phyloP scores from a whole-genome alignment of 768 basidiomycete genomes.

The Suillus lakei region DNA sequence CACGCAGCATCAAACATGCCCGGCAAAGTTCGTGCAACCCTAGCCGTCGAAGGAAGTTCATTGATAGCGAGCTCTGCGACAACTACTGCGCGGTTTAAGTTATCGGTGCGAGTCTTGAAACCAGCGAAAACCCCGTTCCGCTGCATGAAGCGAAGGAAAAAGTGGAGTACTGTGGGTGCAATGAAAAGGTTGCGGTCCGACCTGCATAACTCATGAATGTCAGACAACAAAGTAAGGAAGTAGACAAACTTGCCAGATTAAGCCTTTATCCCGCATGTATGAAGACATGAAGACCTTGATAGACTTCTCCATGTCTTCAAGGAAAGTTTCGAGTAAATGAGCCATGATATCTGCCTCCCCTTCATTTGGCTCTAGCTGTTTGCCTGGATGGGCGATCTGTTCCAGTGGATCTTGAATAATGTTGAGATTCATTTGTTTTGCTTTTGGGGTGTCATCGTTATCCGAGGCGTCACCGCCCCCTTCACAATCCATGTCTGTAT shows the following conservation, averaged over 20 bases:
- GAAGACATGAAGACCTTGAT: slow-evolving; percentile 74
- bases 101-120: slow-evolving; percentile 19
- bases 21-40: slow-evolving; percentile 42
- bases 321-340: slow-evolving; percentile 50
- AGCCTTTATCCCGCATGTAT: slow-evolving; percentile 64
- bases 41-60: slow-evolving; percentile 48
- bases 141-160: slow-evolving; percentile 51
- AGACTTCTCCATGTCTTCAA: slow-evolving; percentile 62
- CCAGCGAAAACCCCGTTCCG: slow-evolving; percentile 47
- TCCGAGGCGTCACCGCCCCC: slow-evolving; percentile 35
- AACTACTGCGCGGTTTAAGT: slow-evolving; percentile 50
- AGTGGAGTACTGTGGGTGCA: slow-evolving; percentile 48
- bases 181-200: slow-evolving; percentile 45
- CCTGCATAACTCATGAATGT: slow-evolving; percentile 36
- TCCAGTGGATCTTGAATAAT: slow-evolving; percentile 36
- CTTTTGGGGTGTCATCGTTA: slow-evolving; percentile 29
- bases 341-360: slow-evolving; percentile 18
- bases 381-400: slow-evolving; percentile 32
- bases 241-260: slow-evolving; percentile 56
- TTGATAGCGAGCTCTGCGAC: slow-evolving; percentile 42
- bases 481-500: slow-evolving; percentile 23
- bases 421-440: slow-evolving; percentile 21
- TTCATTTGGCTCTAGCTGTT: slow-evolving; percentile 28
- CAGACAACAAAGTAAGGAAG: not conserved
- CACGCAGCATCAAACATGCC: slow-evolving; percentile 55